A percentile compares a stretch with the other conserved stretches of the same genome.
phyloP scores from a whole-genome alignment of 768 basidiomycete species.

The Leccinum disarticulatum region DNA sequence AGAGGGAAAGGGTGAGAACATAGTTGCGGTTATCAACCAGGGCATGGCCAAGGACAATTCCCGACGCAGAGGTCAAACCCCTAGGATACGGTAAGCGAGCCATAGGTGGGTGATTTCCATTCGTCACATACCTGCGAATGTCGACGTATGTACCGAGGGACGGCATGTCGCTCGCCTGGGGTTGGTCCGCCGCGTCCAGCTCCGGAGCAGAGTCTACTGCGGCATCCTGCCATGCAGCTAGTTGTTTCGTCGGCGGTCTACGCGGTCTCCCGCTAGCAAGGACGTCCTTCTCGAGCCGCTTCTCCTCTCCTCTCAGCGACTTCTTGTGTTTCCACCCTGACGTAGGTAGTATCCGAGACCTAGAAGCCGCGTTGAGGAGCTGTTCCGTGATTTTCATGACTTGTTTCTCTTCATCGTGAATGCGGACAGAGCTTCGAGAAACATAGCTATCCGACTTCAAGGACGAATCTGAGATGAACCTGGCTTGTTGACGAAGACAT shows the following conservation, averaged over 20 bases:
- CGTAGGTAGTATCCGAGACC: constrained; percentile 21
- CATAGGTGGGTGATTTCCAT: not conserved
- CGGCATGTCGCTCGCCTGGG: constrained; percentile 19
- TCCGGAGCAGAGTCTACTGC: constrained; percentile 11
- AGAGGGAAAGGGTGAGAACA: constrained; percentile 31
- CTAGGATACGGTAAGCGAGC: constrained; percentile 19
- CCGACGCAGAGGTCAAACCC: constrained; percentile 20
- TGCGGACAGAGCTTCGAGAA: not conserved
- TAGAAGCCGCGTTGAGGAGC: constrained; percentile 36
- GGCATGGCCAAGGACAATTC: constrained; percentile 31
- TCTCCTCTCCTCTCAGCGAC: constrained; percentile 40
- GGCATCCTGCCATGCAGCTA: constrained; percentile 27
- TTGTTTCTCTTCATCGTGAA: constrained; percentile 4
- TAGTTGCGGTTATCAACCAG: constrained; percentile 32
- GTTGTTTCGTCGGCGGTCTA: constrained; percentile 26
- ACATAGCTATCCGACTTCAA: not conserved
- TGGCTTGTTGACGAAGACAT: constrained; percentile 1
- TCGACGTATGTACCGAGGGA: constrained; percentile 54
- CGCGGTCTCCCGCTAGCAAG: constrained; percentile 4
- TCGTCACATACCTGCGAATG: constrained; percentile 43
- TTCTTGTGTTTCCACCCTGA: constrained; percentile 39
- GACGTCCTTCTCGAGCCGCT: constrained; percentile 33
- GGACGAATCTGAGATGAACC: not conserved
- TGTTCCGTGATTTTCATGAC: constrained; percentile 27
- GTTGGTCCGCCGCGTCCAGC: constrained; percentile 15